Conservation (phyloP, 2,329 filamentous ascomycete species). For the Talaromyces piceae region DNA sequence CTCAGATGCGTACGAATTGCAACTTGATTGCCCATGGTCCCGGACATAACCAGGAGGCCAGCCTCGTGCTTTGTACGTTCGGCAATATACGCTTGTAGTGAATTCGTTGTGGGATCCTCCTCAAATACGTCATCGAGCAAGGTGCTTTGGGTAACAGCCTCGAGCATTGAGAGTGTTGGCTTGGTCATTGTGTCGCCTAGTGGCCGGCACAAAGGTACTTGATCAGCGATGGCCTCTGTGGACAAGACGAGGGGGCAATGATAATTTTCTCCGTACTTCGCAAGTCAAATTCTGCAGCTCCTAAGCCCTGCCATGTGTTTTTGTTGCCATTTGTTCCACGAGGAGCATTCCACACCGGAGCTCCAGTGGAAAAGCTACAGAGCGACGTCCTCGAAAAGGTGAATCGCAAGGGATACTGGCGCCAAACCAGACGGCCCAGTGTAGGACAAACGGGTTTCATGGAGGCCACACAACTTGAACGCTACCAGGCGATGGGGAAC, state of each 20-base stretch:
- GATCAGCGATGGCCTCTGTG: background rate
- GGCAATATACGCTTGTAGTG: constrained; percentile 68
- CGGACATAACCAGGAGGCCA: constrained; percentile 74
- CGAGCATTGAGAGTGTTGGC: constrained; percentile 73
- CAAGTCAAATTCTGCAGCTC: constrained; percentile 51
- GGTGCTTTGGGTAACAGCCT: constrained; percentile 65
- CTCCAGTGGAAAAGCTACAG: constrained; percentile 16
- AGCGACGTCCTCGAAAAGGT: constrained; percentile 6
- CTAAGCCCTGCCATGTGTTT: constrained; percentile 37
- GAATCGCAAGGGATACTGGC: background rate
- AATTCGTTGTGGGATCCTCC: constrained; percentile 71
- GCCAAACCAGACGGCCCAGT: background rate
- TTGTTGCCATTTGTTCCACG: constrained; percentile 15
- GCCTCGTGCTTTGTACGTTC: constrained; percentile 66
- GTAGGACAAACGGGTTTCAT: background rate
- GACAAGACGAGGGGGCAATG: no score
- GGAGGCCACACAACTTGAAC: no score
- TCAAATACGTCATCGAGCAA: constrained; percentile 77
- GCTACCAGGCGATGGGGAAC: no score
- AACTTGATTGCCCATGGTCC: constrained; percentile 92
- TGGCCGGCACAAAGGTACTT: background rate
- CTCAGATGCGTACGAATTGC: constrained; percentile 68
- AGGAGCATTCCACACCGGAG: constrained; percentile 14
- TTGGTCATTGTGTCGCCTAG: constrained; percentile 64
- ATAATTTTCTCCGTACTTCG: constrained; percentile 32